Base-by-base conservation (phyloP, 1,284 basidiomycete species). In the Pascua guehoae region DNA sequence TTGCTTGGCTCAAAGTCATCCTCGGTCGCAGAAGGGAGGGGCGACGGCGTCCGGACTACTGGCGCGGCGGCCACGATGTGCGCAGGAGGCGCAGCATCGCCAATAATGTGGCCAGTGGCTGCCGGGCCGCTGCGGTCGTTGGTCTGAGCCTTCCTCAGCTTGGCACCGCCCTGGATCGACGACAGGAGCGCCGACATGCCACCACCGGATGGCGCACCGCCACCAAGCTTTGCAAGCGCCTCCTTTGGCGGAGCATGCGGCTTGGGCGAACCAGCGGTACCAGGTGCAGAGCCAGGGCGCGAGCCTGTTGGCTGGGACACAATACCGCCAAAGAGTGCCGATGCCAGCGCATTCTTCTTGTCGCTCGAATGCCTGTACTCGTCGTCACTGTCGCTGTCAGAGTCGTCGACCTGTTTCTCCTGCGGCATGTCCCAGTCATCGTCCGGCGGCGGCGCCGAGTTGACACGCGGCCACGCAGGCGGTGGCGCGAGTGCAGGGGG, bases 371-470 rank as follows among this genome's bases (percentile, higher is more conserved):
- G 79, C 46, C 81, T 80, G 63, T 92, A 90, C 70, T 93, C 91
- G 57, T 92, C 90, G 62, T 74, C 72, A 43, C 63, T 65, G 24
- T 32, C 24, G 36, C 85, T 88, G 57, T 67, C 66, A 46, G 64
- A 65, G 17, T 67, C 64, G 51, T 76, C 72, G 5, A 84, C 82
- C 7, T 86, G 84, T 57, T 86, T 86, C 75, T 94, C 90, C 63
- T 84, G 80, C 45, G 88, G 80, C 15, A 87, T 86, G 56, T 88
- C 91, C 92, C 92, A 95, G 57, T 92, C 91, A 18, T 89, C 81
- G 32, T 81, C 87, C 24, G 85, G 84, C 16, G 87, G 83, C 18
- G 65, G 69, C 10, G 71, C 60, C n/a, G 64, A 62, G 57, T 62
- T 62, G 42, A 47, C 17, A 10, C 60, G 60, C 79, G 62, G 77